A percentile compares a stretch with the other conserved stretches of the same genome.
These are phyloP conservation scores for Trichoderma koningiopsis DNA, from an alignment of 2,329 filamentous ascomycete genomes.

Conservation along the genomic window DNA sequence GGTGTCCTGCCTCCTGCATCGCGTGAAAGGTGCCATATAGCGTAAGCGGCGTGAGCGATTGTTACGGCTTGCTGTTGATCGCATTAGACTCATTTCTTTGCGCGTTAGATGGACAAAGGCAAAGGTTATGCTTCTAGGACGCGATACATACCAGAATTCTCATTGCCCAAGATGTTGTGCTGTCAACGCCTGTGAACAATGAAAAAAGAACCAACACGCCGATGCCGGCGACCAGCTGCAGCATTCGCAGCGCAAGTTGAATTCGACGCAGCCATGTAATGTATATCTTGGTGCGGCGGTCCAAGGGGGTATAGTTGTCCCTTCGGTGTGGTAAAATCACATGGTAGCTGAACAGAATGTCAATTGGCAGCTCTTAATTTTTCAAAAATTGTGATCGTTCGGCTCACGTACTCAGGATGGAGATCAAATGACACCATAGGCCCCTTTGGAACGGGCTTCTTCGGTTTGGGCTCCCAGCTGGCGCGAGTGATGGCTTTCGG, in stretches of 20 bases:
- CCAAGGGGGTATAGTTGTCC: conserved; percentile 66
- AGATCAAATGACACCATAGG: conserved; percentile 80
- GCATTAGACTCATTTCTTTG: conserved; percentile 17
- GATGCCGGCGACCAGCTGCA: conserved; percentile 68
- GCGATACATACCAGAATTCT: conserved; percentile 63
- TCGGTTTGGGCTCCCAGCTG: conserved; percentile 67
- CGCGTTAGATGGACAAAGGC: not conserved
- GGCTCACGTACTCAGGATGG: conserved; percentile 75
- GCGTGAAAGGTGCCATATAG: conserved; percentile 75
- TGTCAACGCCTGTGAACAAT: conserved; percentile 69
- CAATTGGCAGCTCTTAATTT: conserved; percentile 13
- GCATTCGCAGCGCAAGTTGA: conserved; percentile 68
- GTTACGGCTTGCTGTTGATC: conserved; percentile 69
- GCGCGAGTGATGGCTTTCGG: conserved; percentile 83
- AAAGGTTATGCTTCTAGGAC: not conserved
- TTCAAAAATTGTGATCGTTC: not conserved
- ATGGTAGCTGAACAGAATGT: conserved; percentile 52
- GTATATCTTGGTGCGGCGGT: conserved; percentile 66
- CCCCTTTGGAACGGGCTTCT: conserved; percentile 66
- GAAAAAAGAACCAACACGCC: conserved; percentile 77
- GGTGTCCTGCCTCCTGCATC: conserved; percentile 72
- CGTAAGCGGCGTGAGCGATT: conserved; percentile 72
- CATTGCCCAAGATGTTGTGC: conserved; percentile 71
- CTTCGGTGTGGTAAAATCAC: conserved; percentile 64
- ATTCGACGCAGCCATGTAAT: conserved; percentile 69